Base-by-base conservation (phyloP, 192 early-diverging fungal genomes). In the Podila verticillata region DNA sequence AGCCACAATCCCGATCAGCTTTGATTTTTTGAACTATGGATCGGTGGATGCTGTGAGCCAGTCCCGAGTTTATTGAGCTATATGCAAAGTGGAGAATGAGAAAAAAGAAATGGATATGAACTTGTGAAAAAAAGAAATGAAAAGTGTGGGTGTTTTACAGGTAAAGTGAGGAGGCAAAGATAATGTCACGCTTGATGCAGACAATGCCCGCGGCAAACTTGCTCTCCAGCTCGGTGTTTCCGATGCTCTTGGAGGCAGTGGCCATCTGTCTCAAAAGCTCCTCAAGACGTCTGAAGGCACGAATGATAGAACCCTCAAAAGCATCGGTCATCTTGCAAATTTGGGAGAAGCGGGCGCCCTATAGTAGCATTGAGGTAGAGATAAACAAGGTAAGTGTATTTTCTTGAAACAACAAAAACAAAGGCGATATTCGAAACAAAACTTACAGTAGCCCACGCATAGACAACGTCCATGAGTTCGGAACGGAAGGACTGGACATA, bases 181-280 rank as follows among this genome's bases (percentile, higher is more conserved):
- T 93, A 86, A 99, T 98, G 69, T 98, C 97, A 71, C 97, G 89
- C 85, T 96, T 96, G 83, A 99, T 95, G 84, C 93, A 94, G 69
- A 87, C 89, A 70, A 96, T 96, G 65, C 93, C 96, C 58, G 95
- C 93, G 20, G 93, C 91, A 88, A 99, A 98, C 86, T 98, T 98
- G 81, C 87, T 93, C 73, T 97, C 97, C 61, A 99, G 81, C 71
- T 96, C 95, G 6, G 87, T 90, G 73, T 98, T 98, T 57, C 98
- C 98, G 61, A 99, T 98, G 51, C 90, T 93, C 82, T 96, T 97
- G 28, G 97, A 91, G 4, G 98, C 98, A 56, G 88, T 85, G 26
- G 89, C 87, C 93, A 99, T 95, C 78, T 98, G 94, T 63, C 95
- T 72, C 70, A 98, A 67, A 57, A 98, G 71, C 73, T 98, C 98